Conservation (phyloP, 2,329 filamentous ascomycete species). For the Diaporthe capsici region DNA sequence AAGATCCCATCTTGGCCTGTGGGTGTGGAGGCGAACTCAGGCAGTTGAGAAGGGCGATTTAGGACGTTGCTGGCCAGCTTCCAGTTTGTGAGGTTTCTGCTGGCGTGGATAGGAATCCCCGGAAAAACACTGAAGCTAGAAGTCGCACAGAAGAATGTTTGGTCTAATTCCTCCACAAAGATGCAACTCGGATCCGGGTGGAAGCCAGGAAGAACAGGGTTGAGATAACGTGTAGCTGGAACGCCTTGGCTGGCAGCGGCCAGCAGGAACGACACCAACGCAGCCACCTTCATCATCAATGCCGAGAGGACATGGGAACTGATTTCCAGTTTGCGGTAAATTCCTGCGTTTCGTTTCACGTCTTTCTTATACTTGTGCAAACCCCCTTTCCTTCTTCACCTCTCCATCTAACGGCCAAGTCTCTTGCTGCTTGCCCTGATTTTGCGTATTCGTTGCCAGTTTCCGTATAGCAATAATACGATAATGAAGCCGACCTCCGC, state of each 20-base stretch:
- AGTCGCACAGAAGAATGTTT: constrained; percentile 65
- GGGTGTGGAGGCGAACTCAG: constrained; percentile 51
- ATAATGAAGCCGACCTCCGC: background rate
- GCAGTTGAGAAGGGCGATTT: constrained; percentile 58
- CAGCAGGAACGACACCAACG: background rate
- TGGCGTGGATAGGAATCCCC: constrained; percentile 66
- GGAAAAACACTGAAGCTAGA: constrained; percentile 68
- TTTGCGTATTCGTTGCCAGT: background rate
- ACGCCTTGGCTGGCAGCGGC: background rate
- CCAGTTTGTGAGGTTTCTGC: constrained; percentile 65
- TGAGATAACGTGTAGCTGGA: constrained; percentile 46
- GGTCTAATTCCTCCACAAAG: constrained; percentile 54
- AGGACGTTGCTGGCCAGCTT: constrained; percentile 58
- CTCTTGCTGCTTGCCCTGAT: background rate
- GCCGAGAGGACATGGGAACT: background rate
- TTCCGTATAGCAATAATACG: background rate
- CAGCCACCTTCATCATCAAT: background rate
- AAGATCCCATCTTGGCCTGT: constrained; percentile 48
- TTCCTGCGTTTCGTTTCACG: background rate
- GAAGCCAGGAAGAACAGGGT: constrained; percentile 65
- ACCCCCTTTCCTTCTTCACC: background rate
- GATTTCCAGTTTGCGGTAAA: too few species aligned
- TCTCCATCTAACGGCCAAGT: background rate
- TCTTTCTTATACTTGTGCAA: background rate
- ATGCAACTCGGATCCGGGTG: constrained; percentile 64